A percentile compares a stretch with the other conserved stretches of the same genome.
Conservation (phyloP, 1,139 yeast species). For the Suhomyces bribrorum region DNA sequence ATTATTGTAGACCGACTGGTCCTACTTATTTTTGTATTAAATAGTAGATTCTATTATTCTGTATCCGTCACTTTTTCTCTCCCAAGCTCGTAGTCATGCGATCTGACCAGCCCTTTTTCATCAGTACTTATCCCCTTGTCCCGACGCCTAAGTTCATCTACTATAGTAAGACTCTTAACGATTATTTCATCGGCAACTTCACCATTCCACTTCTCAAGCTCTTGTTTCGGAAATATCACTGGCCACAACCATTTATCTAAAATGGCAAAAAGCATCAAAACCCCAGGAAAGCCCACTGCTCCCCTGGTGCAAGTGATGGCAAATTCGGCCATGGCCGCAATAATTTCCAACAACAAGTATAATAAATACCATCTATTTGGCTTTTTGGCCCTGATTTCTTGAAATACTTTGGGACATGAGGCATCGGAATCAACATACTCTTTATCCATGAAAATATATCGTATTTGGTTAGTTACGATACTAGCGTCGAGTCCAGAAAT, state of each 20-base stretch:
- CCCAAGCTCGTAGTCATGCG: slow-evolving; percentile 3
- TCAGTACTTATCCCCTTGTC: background rate
- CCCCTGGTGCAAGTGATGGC: slow-evolving; percentile 85
- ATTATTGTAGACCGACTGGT: too few relatives aligned
- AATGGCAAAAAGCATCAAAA: slow-evolving; percentile 55
- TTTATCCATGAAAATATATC: slow-evolving; percentile 68
- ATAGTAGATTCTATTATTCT: background rate
- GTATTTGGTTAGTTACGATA: slow-evolving; percentile 60
- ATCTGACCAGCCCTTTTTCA: slow-evolving; percentile 1
- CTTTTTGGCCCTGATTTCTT: slow-evolving; percentile 34
- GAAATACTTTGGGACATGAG: slow-evolving; percentile 38
- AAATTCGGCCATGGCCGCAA: slow-evolving; percentile 78
- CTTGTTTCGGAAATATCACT: slow-evolving; percentile 58
- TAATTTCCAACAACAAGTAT: slow-evolving; percentile 58
- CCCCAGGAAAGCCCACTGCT: slow-evolving; percentile 94
- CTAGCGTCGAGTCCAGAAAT: slow-evolving; percentile 72
- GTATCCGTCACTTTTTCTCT: background rate
- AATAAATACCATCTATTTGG: slow-evolving; percentile 51
- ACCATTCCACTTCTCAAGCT: slow-evolving; percentile 64
- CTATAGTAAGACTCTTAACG: slow-evolving; percentile 37
- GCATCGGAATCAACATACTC: slow-evolving; percentile 38
- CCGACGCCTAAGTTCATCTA: slow-evolving; percentile 14
- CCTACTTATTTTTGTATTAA: too few relatives aligned
- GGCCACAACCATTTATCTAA: slow-evolving; percentile 76
- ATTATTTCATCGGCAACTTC: slow-evolving; percentile 68